Evolutionary conservation across 345 rosid species (phyloP).

Genomic region (Populus euphratica): DNA sequence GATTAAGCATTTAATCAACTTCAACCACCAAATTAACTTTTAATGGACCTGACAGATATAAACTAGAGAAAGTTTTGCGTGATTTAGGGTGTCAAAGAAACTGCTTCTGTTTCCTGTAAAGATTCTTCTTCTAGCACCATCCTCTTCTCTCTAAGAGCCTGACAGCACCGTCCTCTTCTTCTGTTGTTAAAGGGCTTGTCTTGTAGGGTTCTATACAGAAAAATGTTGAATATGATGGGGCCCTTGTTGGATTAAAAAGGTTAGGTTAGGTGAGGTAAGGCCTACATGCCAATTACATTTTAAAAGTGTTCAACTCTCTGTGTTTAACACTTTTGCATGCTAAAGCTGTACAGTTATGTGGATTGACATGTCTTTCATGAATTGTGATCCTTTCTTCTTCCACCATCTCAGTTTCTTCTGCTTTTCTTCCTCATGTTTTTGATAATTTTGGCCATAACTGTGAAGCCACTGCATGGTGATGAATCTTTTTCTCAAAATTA

Average conservation of each 20-base stretch:
- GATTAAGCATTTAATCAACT: neutral
- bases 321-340: conserved; percentile 16
- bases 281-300: conserved; percentile 22
- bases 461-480: neutral
- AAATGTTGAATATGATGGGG: conserved; percentile 39
- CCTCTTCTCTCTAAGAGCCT: conserved; percentile 11
- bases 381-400: conserved; percentile 3
- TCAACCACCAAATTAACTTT: neutral
- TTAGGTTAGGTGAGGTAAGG: conserved; percentile 29
- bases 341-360: neutral
- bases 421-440: conserved; percentile 2
- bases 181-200: conserved; percentile 19
- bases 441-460: neutral
- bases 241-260: conserved; percentile 29
- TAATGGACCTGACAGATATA: neutral
- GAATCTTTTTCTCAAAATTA: neutral
- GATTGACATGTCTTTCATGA: neutral
- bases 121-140: conserved; percentile 4
- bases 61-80: neutral
- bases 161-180: conserved; percentile 11
- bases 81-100: conserved; percentile 1
- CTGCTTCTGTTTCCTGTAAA: conserved; percentile 17
- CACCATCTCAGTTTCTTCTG: neutral
- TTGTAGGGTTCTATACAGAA: conserved; percentile 14
- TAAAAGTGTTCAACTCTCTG: neutral